These are phyloP conservation scores for Epichloe festucae DNA, from an alignment of 2,329 filamentous ascomycete species.

Conservation along the genomic window DNA sequence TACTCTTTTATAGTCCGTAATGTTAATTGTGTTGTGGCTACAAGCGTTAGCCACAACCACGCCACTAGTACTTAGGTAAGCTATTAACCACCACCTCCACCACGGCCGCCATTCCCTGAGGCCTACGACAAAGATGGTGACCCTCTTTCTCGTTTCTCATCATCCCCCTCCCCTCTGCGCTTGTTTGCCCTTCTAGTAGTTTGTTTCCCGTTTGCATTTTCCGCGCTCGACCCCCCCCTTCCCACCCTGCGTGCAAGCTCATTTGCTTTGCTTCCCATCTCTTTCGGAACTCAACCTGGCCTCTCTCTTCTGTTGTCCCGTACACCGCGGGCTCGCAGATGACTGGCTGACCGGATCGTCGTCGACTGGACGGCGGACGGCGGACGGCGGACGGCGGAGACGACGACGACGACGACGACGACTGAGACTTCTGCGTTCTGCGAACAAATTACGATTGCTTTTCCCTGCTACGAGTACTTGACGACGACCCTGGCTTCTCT, in stretches of 20 bases:
- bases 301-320: neutral
- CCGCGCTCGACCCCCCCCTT: neutral
- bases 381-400: conserved; percentile 1
- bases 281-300: neutral
- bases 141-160: neutral
- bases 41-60: no score
- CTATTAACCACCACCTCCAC: no score
- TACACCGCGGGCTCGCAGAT: conserved; percentile 3
- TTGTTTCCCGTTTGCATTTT: neutral
- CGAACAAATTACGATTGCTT: neutral
- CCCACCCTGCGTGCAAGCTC: neutral
- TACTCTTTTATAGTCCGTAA: no score
- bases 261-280: neutral
- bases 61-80: no score
- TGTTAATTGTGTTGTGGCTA: no score
- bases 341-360: conserved; percentile 5
- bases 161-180: neutral
- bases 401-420: neutral
- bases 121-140: neutral
- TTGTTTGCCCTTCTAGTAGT: neutral
- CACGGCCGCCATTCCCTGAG: no score
- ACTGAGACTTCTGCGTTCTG: neutral
- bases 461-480: no score
- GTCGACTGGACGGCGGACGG: conserved; percentile 5
- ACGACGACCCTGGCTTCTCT: neutral